Evolutionary conservation across 495 filamentous ascomycete species (phyloP), one percentile per base, ranked within the genome.

Genomic region (Melanomma pulvis-pyrius): DNA sequence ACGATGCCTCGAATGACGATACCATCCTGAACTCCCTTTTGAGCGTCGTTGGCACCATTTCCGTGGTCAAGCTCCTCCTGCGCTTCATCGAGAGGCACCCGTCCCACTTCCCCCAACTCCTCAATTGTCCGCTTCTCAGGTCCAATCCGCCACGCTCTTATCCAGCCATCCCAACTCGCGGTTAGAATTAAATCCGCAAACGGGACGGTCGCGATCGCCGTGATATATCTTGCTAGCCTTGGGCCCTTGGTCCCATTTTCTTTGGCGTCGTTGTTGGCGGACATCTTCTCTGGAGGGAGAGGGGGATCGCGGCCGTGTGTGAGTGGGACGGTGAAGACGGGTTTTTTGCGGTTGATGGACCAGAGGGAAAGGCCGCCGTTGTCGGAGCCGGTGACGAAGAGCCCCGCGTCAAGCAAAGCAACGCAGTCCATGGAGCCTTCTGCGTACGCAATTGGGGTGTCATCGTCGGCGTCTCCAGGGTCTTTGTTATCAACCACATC

Each of bases 291-390:
- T 0, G 84, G 80, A 13, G 74, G 73, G 29, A 93, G 77, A 0
- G 89, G 84, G 0, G 84, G 81, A 53, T 94, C 90, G 30, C 93
- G 77, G 26, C 94, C 94, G 76, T 98, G 94, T 4, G 94, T 91
- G 50, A 91, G 80, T 1, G 86, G 82, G 17, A 94, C 74, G 2
- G 88, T 89, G 78, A 88, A 87, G n/a, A 98, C 77, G 0, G 96
- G 88, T 75, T 98, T 98, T 83, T 98, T 98, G 77, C 94, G 96
- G 71, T 94, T 87, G 36, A 92, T 78, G 44, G 84, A 88, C 93
- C 93, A 98, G n/a, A 98, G 83, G 2, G 85, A 88, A 34, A 98
- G 54, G n/a, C 74, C 70, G 53, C 94, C 96, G 68, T 92, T 96
- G 78, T 97, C 93, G 58, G 89, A 90, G 5, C 92, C 94, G 4